Base-by-base conservation (phyloP, 192 early-diverging fungal genomes). In the Glomus cerebriforme region DNA sequence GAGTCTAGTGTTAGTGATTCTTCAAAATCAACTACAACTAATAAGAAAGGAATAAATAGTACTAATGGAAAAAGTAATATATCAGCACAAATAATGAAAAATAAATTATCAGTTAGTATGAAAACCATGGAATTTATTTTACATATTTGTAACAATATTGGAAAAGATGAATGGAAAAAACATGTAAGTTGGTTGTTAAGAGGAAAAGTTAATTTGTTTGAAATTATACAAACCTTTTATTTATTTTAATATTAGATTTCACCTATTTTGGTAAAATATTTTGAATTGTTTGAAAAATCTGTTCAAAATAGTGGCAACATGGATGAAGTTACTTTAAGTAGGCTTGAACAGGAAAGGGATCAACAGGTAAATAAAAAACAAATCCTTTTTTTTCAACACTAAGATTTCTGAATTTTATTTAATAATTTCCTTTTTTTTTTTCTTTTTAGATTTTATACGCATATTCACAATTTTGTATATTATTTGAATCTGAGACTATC, bases 181-280 rank as follows among this genome's bases (percentile, higher is more conserved):
- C 73, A 82, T 75, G 85, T 86, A 79, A 79, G 84, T 59, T 17
- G 6, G 13, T 1, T 62, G 2, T 54, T 22, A 54, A 54, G 1
- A 43, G 10, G 39, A 19, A 22, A 22, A 54, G 4, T 49, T 17
- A 19, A 43, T 49, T 49, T 1, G 4, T 54, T 54, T 54, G 6
- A 32, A 58, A 7, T 78, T 70, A 17, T 13, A 29, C 31, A 47
- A 8, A 13, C 27, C 3, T 70, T 24, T 43, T 24, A 77, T 35
- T 35, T 60, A 58, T 19, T 1, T 29, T 27, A 62, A 26, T 54
- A 54, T 29, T 81, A 90, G 89, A 85, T 90, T 24, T 83, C 85
- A 22, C 87, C 89, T 6, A 85, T 86, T 19, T 66, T 90, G 5
- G 86, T 86, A 83, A 89, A 88, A 70, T 90, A 90, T 64, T 90